Conservation (phyloP, 768 basidiomycete genomes). For the Flagelloscypha sp. region DNA sequence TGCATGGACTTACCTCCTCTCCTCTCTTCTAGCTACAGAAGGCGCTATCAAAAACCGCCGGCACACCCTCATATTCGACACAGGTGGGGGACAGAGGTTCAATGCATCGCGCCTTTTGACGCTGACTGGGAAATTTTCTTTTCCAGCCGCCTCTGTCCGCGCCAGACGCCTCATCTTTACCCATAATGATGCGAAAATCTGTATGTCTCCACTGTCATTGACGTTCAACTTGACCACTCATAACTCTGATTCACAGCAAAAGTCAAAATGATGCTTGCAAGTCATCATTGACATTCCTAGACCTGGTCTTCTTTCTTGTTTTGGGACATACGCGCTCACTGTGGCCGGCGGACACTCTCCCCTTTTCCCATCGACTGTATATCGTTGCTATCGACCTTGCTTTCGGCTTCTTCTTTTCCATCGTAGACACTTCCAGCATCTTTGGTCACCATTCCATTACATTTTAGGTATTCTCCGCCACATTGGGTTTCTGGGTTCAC, state of each 20-base stretch:
- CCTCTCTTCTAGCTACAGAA: constrained; percentile 42
- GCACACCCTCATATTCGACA: background rate
- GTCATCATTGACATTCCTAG: too few species aligned
- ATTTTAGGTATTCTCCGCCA: too few species aligned
- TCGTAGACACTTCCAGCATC: too few species aligned
- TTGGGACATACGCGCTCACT: too few species aligned
- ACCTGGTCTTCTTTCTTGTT: too few species aligned
- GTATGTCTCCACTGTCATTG: too few species aligned
- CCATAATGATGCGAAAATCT: constrained; percentile 52
- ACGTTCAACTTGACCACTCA: background rate
- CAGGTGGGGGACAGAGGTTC: constrained; percentile 10
- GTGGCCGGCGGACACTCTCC: too few species aligned
- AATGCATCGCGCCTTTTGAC: constrained; percentile 7
- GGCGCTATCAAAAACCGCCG: constrained; percentile 43
- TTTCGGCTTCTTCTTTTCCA: too few species aligned
- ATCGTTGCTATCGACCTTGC: too few species aligned
- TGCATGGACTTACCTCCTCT: constrained; percentile 9
- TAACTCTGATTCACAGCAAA: constrained; percentile 4
- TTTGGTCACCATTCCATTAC: too few species aligned
- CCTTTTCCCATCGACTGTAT: too few species aligned
- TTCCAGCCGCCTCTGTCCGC: constrained; percentile 25
- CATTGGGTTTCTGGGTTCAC: too few species aligned
- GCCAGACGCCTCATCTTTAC: constrained; percentile 33
- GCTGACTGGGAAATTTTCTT: constrained; percentile 3
- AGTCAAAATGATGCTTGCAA: constrained; percentile 9